phyloP scores from a whole-genome alignment of 2,329 filamentous ascomycete species.

The Cordyceps pruinosa region DNA sequence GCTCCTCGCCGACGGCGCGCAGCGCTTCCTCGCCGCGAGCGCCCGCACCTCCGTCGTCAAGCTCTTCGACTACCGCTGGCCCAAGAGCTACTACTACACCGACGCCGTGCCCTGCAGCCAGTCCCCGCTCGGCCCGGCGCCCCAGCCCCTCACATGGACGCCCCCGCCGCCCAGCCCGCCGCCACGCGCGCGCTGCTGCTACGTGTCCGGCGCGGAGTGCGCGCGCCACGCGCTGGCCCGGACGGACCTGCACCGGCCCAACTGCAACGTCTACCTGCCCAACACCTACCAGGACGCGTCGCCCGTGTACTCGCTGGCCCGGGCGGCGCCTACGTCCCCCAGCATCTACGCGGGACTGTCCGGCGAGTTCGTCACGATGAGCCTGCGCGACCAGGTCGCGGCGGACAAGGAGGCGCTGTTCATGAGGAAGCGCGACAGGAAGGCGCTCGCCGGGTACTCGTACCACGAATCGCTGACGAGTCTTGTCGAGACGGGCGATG shows the following conservation, averaged over 20 bases:
- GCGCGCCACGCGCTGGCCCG: conserved; percentile 35
- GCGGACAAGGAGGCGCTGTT: background rate
- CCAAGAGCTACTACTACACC: conserved; percentile 36
- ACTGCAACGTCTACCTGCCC: conserved; percentile 33
- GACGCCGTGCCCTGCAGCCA: conserved; percentile 32
- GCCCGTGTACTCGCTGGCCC: conserved; percentile 34
- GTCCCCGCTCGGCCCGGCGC: conserved; percentile 30
- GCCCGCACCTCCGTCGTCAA: conserved; percentile 32
- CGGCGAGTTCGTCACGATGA: conserved; percentile 33
- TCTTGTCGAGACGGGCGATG: conserved; percentile 10
- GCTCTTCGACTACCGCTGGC: conserved; percentile 42
- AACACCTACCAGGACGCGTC: conserved; percentile 16
- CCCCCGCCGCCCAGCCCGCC: conserved; percentile 15
- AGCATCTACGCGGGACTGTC: conserved; percentile 38
- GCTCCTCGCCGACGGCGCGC: conserved; percentile 33
- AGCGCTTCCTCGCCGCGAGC: conserved; percentile 38
- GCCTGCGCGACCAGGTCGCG: conserved; percentile 5
- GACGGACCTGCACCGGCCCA: conserved; percentile 35
- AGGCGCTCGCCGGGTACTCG: background rate
- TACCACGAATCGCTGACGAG: conserved; percentile 7
- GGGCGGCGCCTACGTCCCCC: conserved; percentile 31
- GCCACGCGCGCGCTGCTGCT: conserved; percentile 25
- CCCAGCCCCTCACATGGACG: conserved; percentile 18
- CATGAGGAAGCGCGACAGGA: background rate
- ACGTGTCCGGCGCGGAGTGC: conserved; percentile 25